Evolutionary conservation across 208 protist genomes (phyloP), one percentile per base, ranked within the genome.

Genomic region (Crithidia thermophila): DNA sequence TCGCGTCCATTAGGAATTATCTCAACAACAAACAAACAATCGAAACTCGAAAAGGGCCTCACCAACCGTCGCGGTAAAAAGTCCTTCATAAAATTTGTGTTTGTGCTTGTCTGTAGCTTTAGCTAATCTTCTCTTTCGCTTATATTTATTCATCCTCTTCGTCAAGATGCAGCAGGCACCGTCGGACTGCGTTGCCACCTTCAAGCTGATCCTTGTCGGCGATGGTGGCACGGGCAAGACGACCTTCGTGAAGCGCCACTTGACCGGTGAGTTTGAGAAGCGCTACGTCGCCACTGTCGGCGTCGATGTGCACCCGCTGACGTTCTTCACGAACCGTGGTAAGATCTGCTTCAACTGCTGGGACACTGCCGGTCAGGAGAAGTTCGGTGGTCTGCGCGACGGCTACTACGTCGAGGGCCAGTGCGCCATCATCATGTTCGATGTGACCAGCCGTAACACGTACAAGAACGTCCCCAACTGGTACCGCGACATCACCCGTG

Each of bases 341-440:
- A 79, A 93, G 65, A 98, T 99, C 81, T 82, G 87, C 65, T 99
- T 99, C 90, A 99, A 99, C 86, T 98, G 99, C 72, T 99, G 99
- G 99, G 98, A 99, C 84, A 99, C 98, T 31, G 98, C 99, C 18
- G 99, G 99, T 18, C 90, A 96, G 86, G 98, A 99, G 88, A 99
- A 99, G 87, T 99, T 99, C 67, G 99, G 99, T 78, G 99, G 99
- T 45, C 93, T 99, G 36, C 98, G 92, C 75, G 99, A 99, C 81
- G 99, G 99, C 45, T 99, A 99, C 88, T 99, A 99, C 83, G 98
- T 98, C 82, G 95, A 99, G 86, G 98, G 98, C 39, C 94, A 99
- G 79, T 99, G 97, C 72, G 99, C 98, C 51, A 99, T 99, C 86
- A 99, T 99, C 79, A 99, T 99, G 99, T 99, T 99, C 75, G 99